Evolutionary conservation across 2,329 filamentous ascomycete species (phyloP).

Genomic region (Trichophyton rubrum): DNA sequence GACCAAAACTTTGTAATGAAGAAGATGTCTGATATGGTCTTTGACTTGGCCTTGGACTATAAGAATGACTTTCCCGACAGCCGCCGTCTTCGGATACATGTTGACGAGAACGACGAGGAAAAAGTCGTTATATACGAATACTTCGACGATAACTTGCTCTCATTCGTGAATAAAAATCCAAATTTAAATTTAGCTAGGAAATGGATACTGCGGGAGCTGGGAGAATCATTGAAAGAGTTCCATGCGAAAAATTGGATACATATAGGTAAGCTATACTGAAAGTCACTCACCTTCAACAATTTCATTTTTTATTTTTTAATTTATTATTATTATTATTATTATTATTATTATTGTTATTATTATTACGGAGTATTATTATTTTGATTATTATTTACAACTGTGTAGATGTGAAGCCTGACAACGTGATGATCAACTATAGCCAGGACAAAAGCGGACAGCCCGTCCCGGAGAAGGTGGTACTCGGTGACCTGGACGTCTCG

Average conservation of each 20-base stretch:
- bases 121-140: not conserved
- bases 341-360: too few species aligned
- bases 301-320: too few species aligned
- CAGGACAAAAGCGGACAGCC: too few species aligned
- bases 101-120: not conserved
- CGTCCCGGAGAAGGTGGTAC: not conserved
- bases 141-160: not conserved
- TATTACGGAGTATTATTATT: too few species aligned
- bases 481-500: constrained; percentile 1
- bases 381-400: too few species aligned
- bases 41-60: not conserved
- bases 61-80: not conserved
- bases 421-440: constrained; percentile 6
- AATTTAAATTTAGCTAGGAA: not conserved
- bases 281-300: too few species aligned
- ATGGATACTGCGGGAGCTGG: not conserved
- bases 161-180: not conserved
- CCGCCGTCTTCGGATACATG: not conserved
- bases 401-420: constrained; percentile 6
- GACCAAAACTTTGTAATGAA: not conserved
- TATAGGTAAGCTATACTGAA: not conserved
- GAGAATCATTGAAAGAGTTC: not conserved
- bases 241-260: not conserved
- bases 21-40: not conserved
- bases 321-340: too few species aligned